Percentiles rank a stretch among this genome's conserved stretches.
Evolutionary conservation across 768 basidiomycete genomes (phyloP).

Genomic region (Lactifluus rugatus): DNA sequence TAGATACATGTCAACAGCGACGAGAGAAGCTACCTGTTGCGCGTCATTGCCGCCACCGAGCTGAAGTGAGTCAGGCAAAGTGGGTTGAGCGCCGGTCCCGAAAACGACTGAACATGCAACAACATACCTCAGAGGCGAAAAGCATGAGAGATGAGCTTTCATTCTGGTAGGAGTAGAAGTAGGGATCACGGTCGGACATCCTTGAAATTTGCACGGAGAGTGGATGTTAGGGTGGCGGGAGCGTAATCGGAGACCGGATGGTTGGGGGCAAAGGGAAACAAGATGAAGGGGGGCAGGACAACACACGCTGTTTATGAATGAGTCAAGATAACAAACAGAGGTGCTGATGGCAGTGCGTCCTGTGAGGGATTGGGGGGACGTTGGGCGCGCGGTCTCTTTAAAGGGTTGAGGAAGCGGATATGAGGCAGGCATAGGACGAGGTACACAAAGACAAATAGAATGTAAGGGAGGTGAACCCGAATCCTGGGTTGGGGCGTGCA

Average conservation of each 20-base stretch:
- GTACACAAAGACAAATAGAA: conserved; percentile 10
- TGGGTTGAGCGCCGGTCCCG: neutral
- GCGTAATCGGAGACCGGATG: neutral
- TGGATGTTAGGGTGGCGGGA: neutral
- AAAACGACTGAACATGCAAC: neutral
- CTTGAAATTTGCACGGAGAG: neutral
- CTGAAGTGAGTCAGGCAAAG: conserved; percentile 7
- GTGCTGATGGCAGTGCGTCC: conserved; percentile 10
- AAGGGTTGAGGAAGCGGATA: neutral
- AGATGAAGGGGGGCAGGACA: neutral
- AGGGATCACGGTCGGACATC: neutral
- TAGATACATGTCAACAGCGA: neutral
- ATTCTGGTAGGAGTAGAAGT: neutral
- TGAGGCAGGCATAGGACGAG: neutral
- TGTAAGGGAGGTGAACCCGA: neutral
- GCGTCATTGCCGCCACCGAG: conserved; percentile 4
- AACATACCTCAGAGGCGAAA: neutral
- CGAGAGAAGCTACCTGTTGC: conserved; percentile 7
- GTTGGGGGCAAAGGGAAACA: neutral
- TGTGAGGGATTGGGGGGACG: neutral
- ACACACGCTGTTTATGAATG: neutral
- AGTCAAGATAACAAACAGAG: conserved; percentile 8
- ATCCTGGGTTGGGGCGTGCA: neutral
- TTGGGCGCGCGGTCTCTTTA: neutral
- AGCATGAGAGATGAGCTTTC: neutral